A percentile compares a stretch with the other conserved stretches of the same genome.
These are phyloP conservation scores for Amanita pseudoporphyria DNA, from an alignment of 768 basidiomycete species.

Conservation along the genomic window DNA sequence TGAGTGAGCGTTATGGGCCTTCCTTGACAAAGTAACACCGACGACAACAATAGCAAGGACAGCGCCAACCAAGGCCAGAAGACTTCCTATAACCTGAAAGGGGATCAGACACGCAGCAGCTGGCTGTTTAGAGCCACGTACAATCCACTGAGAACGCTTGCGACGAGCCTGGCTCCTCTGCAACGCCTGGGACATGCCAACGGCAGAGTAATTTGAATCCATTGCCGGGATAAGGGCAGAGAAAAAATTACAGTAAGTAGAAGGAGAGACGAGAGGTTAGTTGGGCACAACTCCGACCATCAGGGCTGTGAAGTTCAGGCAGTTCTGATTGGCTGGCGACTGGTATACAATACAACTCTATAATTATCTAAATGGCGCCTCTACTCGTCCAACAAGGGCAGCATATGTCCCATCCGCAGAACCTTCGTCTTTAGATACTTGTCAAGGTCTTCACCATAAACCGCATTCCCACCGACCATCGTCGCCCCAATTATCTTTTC, in stretches of 20 bases:
- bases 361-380: conserved; percentile 11
- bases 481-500: conserved; percentile 55
- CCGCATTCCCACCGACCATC: conserved; percentile 70
- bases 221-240: background rate
- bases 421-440: conserved; percentile 95
- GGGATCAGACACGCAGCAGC: background rate
- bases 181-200: conserved; percentile 17
- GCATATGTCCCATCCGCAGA: conserved; percentile 93
- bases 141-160: conserved; percentile 46
- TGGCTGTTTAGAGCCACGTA: conserved; percentile 23
- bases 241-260: background rate
- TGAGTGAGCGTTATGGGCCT: conserved; percentile 23
- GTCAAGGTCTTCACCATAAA: conserved; percentile 80
- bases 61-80: conserved; percentile 38
- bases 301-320: background rate
- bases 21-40: conserved; percentile 57
- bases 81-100: conserved; percentile 41
- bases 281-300: background rate
- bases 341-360: background rate
- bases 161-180: conserved; percentile 21
- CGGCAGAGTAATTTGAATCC: conserved; percentile 4
- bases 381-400: conserved; percentile 44
- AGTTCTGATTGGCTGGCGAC: background rate
- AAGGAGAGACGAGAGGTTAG: conserved; percentile 2
- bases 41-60: conserved; percentile 50